Evolutionary conservation across 495 filamentous ascomycete species (phyloP).

Genomic region (Bathelium albidoporum): DNA sequence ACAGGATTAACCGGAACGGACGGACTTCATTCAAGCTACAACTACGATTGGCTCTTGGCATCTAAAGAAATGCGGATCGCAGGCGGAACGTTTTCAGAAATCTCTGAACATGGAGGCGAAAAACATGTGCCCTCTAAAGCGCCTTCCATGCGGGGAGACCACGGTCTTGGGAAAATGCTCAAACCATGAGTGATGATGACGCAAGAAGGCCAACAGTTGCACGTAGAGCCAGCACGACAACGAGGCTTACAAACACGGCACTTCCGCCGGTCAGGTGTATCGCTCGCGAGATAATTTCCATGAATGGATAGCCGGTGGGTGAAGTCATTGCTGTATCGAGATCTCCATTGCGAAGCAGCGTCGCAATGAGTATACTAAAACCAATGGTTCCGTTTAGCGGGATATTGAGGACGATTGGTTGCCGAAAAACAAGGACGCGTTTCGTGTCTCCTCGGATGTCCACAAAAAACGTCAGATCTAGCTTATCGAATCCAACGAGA

Average conservation of each 20-base stretch:
- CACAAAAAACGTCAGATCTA: not conserved
- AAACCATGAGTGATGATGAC: conserved; percentile 36
- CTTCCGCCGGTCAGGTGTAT: conserved; percentile 8
- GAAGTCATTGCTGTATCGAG: conserved; percentile 2
- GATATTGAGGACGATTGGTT: conserved; percentile 9
- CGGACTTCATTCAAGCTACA: not conserved
- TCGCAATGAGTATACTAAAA: conserved; percentile 5
- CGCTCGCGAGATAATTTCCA: conserved; percentile 19
- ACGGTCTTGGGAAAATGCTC: conserved; percentile 37
- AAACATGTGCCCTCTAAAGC: not conserved
- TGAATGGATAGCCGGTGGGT: conserved; percentile 8
- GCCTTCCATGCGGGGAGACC: conserved; percentile 13
- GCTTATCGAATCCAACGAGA: not conserved
- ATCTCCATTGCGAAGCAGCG: conserved; percentile 11
- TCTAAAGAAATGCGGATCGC: too few species aligned
- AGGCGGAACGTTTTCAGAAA: too few species aligned
- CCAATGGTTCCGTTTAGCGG: conserved; percentile 11
- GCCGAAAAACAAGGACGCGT: conserved; percentile 7
- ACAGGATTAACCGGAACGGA: not conserved
- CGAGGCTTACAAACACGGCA: not conserved
- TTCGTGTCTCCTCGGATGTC: not conserved
- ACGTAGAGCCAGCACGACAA: not conserved
- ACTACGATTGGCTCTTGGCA: not conserved
- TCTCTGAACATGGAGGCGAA: too few species aligned
- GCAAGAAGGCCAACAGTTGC: conserved; percentile 27